phyloP scores from a whole-genome alignment of 176 grass and related monocot species.

The Rhynchospora breviuscula region DNA sequence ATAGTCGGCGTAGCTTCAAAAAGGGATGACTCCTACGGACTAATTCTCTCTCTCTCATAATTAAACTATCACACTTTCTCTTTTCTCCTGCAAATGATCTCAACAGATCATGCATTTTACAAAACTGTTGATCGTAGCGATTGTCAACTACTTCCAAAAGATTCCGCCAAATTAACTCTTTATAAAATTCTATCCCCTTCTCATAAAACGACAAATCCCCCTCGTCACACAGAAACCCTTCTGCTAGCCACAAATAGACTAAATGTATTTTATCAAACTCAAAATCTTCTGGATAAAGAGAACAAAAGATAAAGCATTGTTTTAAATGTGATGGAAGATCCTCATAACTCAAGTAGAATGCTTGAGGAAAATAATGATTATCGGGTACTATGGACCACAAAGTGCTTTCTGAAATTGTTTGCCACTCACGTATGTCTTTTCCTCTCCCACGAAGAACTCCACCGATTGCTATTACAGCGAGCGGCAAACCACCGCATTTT shows the following conservation, averaged over 20 bases:
- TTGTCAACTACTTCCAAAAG: slow-evolving; percentile 14
- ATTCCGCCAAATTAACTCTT: slow-evolving; percentile 28
- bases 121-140: background rate
- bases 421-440: background rate
- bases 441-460: slow-evolving; percentile 22
- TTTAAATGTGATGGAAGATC: too few relatives aligned
- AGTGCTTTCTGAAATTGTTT: background rate
- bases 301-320: too few relatives aligned
- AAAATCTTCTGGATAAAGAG: too few relatives aligned
- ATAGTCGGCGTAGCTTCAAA: background rate
- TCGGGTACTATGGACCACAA: background rate
- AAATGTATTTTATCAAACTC: background rate
- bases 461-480: slow-evolving; percentile 15
- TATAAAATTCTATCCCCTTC: background rate
- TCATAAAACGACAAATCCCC: background rate
- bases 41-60: background rate
- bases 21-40: background rate
- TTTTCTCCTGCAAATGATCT: slow-evolving; percentile 24
- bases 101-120: slow-evolving; percentile 34
- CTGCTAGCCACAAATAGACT: background rate
- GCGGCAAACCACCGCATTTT: slow-evolving; percentile 27
- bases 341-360: too few relatives aligned
- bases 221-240: background rate
- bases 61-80: background rate
- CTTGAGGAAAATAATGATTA: too few relatives aligned